phyloP scores from a whole-genome alignment of 345 rosid species.

The Aethionema arabicum region DNA sequence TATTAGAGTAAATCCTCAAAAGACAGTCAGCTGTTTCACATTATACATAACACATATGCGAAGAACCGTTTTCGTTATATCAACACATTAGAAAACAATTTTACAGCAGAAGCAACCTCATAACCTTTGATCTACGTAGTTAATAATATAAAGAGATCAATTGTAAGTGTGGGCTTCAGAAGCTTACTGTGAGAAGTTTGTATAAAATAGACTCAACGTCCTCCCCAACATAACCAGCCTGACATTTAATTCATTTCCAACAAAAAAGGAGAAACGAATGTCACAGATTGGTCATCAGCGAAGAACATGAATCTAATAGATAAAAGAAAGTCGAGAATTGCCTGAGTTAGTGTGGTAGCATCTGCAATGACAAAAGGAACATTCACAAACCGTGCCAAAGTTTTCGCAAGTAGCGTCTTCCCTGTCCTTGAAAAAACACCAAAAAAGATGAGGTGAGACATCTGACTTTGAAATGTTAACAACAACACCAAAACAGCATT shows the following conservation, averaged over 20 bases:
- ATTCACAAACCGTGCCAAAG: constrained; percentile 95
- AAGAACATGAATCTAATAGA: constrained; percentile 28
- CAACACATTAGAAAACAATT: not conserved
- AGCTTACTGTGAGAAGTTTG: constrained; percentile 83
- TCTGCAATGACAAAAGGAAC: constrained; percentile 96
- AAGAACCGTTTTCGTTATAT: not conserved
- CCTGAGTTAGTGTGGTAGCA: constrained; percentile 99
- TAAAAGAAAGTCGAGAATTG: constrained; percentile 37
- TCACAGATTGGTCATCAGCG: constrained; percentile 37
- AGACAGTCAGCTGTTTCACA: not conserved
- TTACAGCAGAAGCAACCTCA: not conserved
- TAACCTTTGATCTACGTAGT: not conserved
- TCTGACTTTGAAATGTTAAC: not conserved
- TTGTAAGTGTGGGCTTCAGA: not conserved
- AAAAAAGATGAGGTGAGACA: constrained; percentile 26
- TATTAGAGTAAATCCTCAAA: not conserved
- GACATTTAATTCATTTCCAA: constrained; percentile 39
- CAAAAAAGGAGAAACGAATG: constrained; percentile 20
- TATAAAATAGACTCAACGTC: constrained; percentile 98
- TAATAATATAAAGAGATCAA: not conserved
- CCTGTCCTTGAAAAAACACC: constrained; percentile 78
- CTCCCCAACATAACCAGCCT: constrained; percentile 99
- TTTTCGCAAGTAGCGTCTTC: constrained; percentile 96
- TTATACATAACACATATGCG: not conserved
- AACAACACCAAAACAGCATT: too few relatives aligned